phyloP scores from a whole-genome alignment of 805 yeast genomes.

The Torulaspora gathmanii region DNA sequence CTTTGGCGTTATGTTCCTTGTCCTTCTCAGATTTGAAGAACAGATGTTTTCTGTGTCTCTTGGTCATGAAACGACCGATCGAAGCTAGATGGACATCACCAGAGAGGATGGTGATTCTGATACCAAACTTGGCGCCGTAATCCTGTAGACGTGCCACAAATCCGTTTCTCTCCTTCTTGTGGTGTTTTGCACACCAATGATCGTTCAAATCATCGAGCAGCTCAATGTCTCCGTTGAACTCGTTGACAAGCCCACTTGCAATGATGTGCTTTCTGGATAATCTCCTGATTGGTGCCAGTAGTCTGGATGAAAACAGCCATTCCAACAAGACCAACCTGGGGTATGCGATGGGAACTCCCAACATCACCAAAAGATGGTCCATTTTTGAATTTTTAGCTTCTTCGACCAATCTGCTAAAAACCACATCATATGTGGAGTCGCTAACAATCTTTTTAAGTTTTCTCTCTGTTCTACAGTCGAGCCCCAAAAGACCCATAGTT shows the following conservation, averaged over 20 bases:
- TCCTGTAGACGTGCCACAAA: constrained; percentile 57
- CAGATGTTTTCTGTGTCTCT: constrained; percentile 43
- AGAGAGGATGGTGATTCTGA: constrained; percentile 75
- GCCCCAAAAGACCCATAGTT: constrained; percentile 64
- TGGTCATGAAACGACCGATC: constrained; percentile 68
- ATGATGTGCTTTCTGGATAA: constrained; percentile 58
- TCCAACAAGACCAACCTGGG: constrained; percentile 94
- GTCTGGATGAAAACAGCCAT: constrained; percentile 56
- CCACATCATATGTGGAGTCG: constrained; percentile 49
- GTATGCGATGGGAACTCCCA: constrained; percentile 93
- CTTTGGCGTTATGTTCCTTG: constrained; percentile 38
- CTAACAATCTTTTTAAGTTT: constrained; percentile 53
- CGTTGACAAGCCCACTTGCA: constrained; percentile 74
- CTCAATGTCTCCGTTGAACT: constrained; percentile 88
- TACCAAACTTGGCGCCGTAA: constrained; percentile 58
- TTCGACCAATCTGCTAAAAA: constrained; percentile 54
- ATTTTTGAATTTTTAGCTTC: constrained; percentile 54
- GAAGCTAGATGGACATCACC: constrained; percentile 95
- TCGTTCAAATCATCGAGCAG: constrained; percentile 89
- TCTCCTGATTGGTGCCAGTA: constrained; percentile 59
- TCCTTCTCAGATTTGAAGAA: constrained; percentile 34
- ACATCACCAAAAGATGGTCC: constrained; percentile 72
- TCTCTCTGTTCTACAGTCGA: constrained; percentile 94
- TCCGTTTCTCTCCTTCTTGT: constrained; percentile 77
- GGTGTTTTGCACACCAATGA: constrained; percentile 92